phyloP scores from a whole-genome alignment of 169 alveolate species.

The Cystoisospora suis region DNA sequence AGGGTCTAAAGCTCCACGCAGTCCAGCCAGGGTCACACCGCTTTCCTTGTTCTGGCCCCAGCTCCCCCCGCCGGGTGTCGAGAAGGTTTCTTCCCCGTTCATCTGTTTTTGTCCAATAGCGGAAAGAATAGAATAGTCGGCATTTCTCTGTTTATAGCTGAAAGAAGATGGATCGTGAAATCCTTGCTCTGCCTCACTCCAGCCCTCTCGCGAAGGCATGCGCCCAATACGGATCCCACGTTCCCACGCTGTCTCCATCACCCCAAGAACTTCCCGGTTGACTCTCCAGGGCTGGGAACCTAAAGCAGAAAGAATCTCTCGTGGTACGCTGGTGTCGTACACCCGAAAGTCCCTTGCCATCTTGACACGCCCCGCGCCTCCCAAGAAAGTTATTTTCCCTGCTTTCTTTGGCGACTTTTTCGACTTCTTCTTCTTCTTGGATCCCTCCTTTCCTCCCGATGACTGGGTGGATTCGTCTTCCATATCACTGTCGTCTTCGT shows the following conservation, averaged over 20 bases:
- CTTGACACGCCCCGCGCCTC: slow-evolving; percentile 57
- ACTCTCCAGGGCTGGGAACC: slow-evolving; percentile 63
- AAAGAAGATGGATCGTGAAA: too few species aligned
- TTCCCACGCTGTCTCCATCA: slow-evolving; percentile 63
- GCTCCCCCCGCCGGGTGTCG: slow-evolving; percentile 2
- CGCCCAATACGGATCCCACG: slow-evolving; percentile 52
- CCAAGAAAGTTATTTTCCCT: slow-evolving; percentile 34
- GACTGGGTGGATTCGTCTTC: neutral
- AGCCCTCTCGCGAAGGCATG: slow-evolving; percentile 61
- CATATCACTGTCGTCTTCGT: neutral
- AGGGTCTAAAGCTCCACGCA: neutral
- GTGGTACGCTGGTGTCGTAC: slow-evolving; percentile 26
- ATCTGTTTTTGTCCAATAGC: neutral
- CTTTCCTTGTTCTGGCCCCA: neutral
- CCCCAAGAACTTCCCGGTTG: slow-evolving; percentile 37
- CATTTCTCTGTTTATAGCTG: neutral
- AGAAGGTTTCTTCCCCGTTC: neutral
- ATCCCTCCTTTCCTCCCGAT: neutral
- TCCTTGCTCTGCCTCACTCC: neutral
- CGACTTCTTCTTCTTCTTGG: neutral
- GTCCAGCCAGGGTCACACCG: neutral
- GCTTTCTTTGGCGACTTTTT: neutral
- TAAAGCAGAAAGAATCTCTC: slow-evolving; percentile 40
- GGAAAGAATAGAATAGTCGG: too few species aligned
- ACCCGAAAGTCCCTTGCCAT: slow-evolving; percentile 36